Evolutionary conservation across 495 filamentous ascomycete species (phyloP).

Genomic region (Neurospora pannonica): DNA sequence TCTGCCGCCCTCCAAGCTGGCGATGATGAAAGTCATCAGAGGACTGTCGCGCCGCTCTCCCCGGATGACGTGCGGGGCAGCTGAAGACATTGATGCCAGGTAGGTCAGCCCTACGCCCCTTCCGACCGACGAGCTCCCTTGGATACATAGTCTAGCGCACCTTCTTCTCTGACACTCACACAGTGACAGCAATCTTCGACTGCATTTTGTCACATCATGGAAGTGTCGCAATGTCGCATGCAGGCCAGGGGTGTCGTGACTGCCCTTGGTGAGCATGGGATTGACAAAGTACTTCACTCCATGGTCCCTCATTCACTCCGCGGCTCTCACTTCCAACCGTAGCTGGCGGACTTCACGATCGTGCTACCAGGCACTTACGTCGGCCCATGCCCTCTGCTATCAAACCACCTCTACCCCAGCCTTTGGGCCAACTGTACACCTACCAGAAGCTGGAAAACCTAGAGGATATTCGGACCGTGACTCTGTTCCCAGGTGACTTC

Average conservation of each 20-base stretch:
- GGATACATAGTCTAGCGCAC: too few species aligned
- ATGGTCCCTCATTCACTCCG: background rate
- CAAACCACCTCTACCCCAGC: background rate
- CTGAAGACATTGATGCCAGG: background rate
- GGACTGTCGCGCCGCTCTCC: background rate
- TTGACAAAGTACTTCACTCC: background rate
- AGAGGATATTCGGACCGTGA: background rate
- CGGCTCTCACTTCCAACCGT: background rate
- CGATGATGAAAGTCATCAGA: background rate
- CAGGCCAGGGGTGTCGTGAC: too few species aligned
- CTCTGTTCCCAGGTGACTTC: background rate
- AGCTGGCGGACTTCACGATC: background rate
- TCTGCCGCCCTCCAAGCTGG: background rate
- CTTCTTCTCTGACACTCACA: too few species aligned
- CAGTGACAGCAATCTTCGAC: too few species aligned
- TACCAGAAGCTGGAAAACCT: background rate
- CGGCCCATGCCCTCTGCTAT: background rate
- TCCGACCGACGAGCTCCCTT: background rate
- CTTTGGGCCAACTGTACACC: background rate
- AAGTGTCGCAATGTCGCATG: too few species aligned
- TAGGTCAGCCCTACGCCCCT: background rate
- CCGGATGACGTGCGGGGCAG: background rate
- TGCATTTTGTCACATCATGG: too few species aligned
- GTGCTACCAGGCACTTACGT: background rate
- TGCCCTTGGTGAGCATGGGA: too few species aligned